Evolutionary conservation across 306 rosid genomes (phyloP).

Genomic region (Sicyos edulis): DNA sequence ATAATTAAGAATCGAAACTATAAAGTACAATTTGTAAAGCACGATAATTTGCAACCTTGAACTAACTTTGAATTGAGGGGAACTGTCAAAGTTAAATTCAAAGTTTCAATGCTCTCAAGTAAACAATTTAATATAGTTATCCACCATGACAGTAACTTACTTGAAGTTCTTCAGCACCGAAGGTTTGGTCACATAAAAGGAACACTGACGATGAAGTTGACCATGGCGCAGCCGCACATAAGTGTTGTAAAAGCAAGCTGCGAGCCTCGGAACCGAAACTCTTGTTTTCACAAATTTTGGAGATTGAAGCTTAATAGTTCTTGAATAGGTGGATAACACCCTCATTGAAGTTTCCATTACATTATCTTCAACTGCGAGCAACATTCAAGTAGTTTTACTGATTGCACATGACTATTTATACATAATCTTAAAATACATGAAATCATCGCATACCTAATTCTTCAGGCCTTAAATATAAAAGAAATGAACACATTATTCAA

Average conservation of each 20-base stretch:
- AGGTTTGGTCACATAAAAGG: conserved; percentile 35
- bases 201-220: conserved; percentile 28
- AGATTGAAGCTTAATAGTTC: conserved; percentile 29
- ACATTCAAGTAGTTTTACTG: neutral
- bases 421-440: neutral
- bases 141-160: conserved; percentile 38
- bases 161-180: conserved; percentile 34
- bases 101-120: neutral
- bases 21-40: neutral
- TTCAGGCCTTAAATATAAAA: neutral
- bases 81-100: neutral
- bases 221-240: conserved; percentile 15
- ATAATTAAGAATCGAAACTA: neutral
- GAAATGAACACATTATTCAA: neutral
- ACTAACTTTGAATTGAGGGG: neutral
- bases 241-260: conserved; percentile 31
- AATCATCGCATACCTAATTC: neutral
- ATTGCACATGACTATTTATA: neutral
- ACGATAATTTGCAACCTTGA: neutral
- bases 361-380: conserved; percentile 17
- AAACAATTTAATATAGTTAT: neutral
- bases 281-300: conserved; percentile 27
- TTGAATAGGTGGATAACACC: conserved; percentile 26
- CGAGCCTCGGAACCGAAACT: conserved; percentile 25
- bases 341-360: conserved; percentile 30